A percentile compares a stretch with the other conserved stretches of the same genome.
phyloP scores from a whole-genome alignment of 805 yeast species.

The Metschnikowia lunata region DNA sequence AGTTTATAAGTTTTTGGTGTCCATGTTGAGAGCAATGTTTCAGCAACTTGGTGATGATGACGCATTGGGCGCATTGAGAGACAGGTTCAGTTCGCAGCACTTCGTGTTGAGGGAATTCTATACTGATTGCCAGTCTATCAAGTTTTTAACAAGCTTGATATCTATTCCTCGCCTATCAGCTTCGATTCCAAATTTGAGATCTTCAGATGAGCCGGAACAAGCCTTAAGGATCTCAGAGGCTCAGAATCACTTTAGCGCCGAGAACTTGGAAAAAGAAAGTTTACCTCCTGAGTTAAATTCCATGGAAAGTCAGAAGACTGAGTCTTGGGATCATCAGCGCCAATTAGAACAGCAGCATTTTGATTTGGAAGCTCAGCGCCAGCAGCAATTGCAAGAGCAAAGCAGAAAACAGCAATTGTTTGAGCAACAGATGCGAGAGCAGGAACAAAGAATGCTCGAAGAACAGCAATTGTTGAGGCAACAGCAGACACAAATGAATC shows the following conservation, averaged over 20 bases:
- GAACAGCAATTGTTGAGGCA: slow-evolving; percentile 66
- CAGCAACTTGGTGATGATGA: slow-evolving; percentile 69
- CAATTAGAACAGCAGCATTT: slow-evolving; percentile 56
- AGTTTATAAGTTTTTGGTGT: slow-evolving; percentile 79
- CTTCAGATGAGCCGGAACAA: slow-evolving; percentile 36
- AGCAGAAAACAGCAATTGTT: slow-evolving; percentile 68
- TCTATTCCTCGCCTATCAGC: slow-evolving; percentile 66
- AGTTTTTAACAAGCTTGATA: slow-evolving; percentile 73
- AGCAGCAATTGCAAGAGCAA: slow-evolving; percentile 64
- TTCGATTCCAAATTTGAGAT: slow-evolving; percentile 56
- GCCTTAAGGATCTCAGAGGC: slow-evolving; percentile 2
- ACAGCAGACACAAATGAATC: slow-evolving; percentile 69
- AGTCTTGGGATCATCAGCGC: slow-evolving; percentile 48
- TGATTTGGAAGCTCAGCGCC: slow-evolving; percentile 60
- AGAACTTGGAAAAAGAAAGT: slow-evolving; percentile 43
- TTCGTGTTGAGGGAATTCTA: slow-evolving; percentile 74
- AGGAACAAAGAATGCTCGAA: slow-evolving; percentile 60
- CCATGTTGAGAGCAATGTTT: slow-evolving; percentile 88
- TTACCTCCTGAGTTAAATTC: slow-evolving; percentile 38
- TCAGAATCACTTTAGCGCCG: slow-evolving; percentile 1
- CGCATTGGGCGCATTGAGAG: slow-evolving; percentile 69
- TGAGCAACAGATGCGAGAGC: slow-evolving; percentile 69
- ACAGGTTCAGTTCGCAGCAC: slow-evolving; percentile 68
- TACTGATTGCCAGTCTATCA: slow-evolving; percentile 83
- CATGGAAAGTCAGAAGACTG: slow-evolving; percentile 51